Evolutionary conservation across 345 rosid species (phyloP), one percentile per base, ranked within the genome.

Genomic region (Cardiospermum halicacabum): DNA sequence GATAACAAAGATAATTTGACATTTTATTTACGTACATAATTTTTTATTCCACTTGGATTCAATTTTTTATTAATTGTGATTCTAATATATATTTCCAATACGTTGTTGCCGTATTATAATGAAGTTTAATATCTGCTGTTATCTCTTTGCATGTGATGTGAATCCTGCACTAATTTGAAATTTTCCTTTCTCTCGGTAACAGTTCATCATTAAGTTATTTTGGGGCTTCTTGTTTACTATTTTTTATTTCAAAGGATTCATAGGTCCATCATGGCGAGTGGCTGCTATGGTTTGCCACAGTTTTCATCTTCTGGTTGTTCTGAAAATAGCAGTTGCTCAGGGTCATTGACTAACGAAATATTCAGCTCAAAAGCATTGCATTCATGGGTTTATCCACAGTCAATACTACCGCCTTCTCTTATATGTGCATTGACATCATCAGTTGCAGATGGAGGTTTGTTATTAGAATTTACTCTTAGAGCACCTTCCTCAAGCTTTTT

Each of bases 331-430:
- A 32, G 68, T 60, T 63, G 78, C 75, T 69, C 79, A 25, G 78
- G 82, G 66, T 53, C 74, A 60, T 58, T 68, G 54, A 63, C 79
- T 74, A 78, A 78, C 58, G 82, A 77, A 50, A 73, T 72, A 37
- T 63, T 73, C 64, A 67, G 75, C 74, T 71, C 88, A 49, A 73
- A 77, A 70, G 75, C 87, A 16, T 73, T 91, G 69, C 85, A 87
- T 71, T 94, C 99, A 2, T 94, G 97, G 99, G 74, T 91, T 64
- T 85, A 87, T 73, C 99, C 99, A 36, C 97, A 91, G 65, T 91
- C 96, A 60, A 80, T 81, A 50, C 68, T 94, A 65, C 97, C 93
- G 59, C 74, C 89, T 72, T 83, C 87, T 70, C 71, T 94, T 48
- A 74, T 94, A 60, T 85, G 91, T 25, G 72, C 81, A 34, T 57